Evolutionary conservation across 2,329 filamentous ascomycete genomes (phyloP), one percentile per base, ranked within the genome.

Genomic region (Exophiala lecanii-corni): DNA sequence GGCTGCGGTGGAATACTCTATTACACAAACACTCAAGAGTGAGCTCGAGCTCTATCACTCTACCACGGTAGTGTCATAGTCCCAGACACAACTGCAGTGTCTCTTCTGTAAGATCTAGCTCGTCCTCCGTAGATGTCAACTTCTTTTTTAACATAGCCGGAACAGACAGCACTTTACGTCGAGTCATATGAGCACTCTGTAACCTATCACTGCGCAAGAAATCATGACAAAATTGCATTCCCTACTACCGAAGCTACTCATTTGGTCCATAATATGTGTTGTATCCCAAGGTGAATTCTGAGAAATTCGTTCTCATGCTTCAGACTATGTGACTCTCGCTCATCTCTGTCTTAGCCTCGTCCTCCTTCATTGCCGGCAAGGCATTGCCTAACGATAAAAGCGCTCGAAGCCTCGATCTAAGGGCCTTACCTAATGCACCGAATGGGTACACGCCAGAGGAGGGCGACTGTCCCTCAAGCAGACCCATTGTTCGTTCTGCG

Each of bases 361-460:
- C n/a, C 30, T 32, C 17, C 5, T 13, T 32, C 12, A 12, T 16
- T 13, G 30, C 12, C 30, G 30, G 17, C 9, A 28, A 28, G 30
- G 6, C 30, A 5, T 32, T 16, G 30, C 18, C 15, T 6, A n/a
- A n/a, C n/a, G n/a, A 28, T 25, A 20, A 16, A 39, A 39, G 23
- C 4, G 10, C 13, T 23, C 21, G 28, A 39, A 13, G 17, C 13
- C 9, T 9, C 21, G 19, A 39, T 39, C 13, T n/a, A 16, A 39
- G 18, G 17, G 71, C 71, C 2, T 54, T 73, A 2, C 71, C 75
- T 1, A 71, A 78, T 56, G 71, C 76, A 26, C 71, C 81, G 4
- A 72, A 85, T 57, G 78, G 79, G 49, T 95, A 95, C 63, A 76
- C 79, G 2, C 89, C 89, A 0, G 66, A 72, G 21, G 60, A 66